Evolutionary conservation across 495 filamentous ascomycete genomes (phyloP), one percentile per base, ranked within the genome.

Genomic region (Penicillium coffeae): DNA sequence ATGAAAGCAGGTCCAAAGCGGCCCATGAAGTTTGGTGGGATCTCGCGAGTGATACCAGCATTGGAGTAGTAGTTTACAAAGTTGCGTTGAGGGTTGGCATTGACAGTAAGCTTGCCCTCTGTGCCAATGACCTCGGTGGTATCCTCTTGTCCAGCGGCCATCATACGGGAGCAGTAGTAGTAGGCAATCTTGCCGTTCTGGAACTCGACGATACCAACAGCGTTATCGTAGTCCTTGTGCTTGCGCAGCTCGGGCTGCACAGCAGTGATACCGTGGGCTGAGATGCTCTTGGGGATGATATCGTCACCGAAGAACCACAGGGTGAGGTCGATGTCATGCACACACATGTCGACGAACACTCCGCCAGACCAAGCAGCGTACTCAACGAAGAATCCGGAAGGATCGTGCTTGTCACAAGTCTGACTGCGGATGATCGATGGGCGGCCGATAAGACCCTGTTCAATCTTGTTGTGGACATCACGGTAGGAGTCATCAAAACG

Each of bases 81-180:
- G 40, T 76, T 73, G 10, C 41, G 52, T 35, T 64, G 57, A 15
- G 80, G 79, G 38, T 78, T 71, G 27, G 61, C 70, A 48, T 83
- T 83, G 21, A 84, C 68, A 0, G 68, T 69, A 27, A 84, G 40
- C 57, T 82, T 84, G 3, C 82, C 82, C 43, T 74, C 65, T 0
- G 82, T 85, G 6, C 82, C 82, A 47, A 85, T 79, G 42, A 86
- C 72, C 65, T 86, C 82, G 0, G 82, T 82, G 48, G 70, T 74
- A 52, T 86, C 82, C 51, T 83, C 73, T 63, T 85, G 82, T 1
- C 82, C 82, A 2, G 75, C 71, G 0, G 79, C 76, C 78, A 85
- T 85, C 80, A 83, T 85, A 13, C 82, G 68, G 7, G 63, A 71
- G 15, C 64, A 68, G 60, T 81, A 85, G 48, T 82, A 77, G 50